Base-by-base conservation (phyloP, 1,139 yeast species). In the Hansenula anomala region DNA sequence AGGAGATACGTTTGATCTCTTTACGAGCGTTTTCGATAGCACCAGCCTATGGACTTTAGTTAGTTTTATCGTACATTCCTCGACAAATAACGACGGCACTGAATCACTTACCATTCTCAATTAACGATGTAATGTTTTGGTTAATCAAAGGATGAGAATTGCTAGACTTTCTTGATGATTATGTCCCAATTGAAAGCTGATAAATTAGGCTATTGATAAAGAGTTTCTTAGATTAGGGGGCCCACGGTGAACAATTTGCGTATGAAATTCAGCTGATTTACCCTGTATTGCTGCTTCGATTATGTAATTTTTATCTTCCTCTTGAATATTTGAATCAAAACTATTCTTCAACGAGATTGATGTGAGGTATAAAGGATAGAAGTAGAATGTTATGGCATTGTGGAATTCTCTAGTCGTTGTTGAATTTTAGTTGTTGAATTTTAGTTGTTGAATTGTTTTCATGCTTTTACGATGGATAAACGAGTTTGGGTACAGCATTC, bases 1-100 rank as follows among this genome's bases (percentile, higher is more conserved):
- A 67, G 28, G 92, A 80, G 56, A 89, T 80, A 61, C 90, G 87
- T 66, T 85, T 82, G 55, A 92, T 75, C 66, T 86, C 94, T 66
- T 89, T 90, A 66, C 96, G 92, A 59, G 97, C 97, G 69, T 87
- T 89, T 67, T 92, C 97, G 60, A 92, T 70, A 63, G 95, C 96
- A 68, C 96, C 97, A 65, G 97, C 96, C 97, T 51, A 15, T 18
- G n/a, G 16, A 10, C 4, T 10, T 18, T 11, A 13, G 28, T 32
- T 24, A 31, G 30, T 28, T 14, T 20, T 20, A 6, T 8, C 25
- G 11, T 23, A n/a, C n/a, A n/a, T n/a, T n/a, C n/a, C n/a, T n/a
- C n/a, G n/a, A n/a, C n/a, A n/a, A n/a, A n/a, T n/a, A n/a, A n/a
- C n/a, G n/a, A n/a, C n/a, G n/a, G n/a, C n/a, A n/a, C n/a, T n/a